A percentile compares a stretch with the other conserved stretches of the same genome.
Evolutionary conservation across 306 rosid species (phyloP).

Genomic region (Trifolium pratense): DNA sequence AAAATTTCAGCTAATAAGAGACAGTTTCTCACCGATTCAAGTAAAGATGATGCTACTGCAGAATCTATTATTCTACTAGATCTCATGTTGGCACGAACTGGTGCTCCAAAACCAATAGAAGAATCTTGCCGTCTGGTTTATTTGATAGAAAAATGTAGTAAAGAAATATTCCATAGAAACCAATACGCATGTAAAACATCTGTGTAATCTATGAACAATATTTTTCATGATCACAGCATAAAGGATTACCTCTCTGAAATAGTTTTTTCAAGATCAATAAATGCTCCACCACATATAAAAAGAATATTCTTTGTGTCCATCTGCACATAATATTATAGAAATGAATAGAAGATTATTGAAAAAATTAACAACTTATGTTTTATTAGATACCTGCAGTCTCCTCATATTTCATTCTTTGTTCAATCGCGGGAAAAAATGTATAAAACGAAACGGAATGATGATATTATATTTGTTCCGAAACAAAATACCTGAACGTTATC

Average conservation of each 20-base stretch:
- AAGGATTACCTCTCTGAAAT: slow-evolving; percentile 85
- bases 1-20: slow-evolving; percentile 20
- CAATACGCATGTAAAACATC: slow-evolving; percentile 14
- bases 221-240: slow-evolving; percentile 26
- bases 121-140: slow-evolving; percentile 91
- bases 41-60: slow-evolving; percentile 80
- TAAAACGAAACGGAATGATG: slow-evolving; percentile 11
- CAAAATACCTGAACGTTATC: slow-evolving; percentile 89
- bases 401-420: too few relatives aligned
- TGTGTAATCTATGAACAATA: slow-evolving; percentile 1
- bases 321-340: slow-evolving; percentile 55
- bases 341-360: slow-evolving; percentile 23
- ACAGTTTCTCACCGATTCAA: slow-evolving; percentile 72
- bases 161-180: not conserved
- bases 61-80: slow-evolving; percentile 63
- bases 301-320: slow-evolving; percentile 94
- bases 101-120: slow-evolving; percentile 97
- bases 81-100: slow-evolving; percentile 96
- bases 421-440: not conserved
- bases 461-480: slow-evolving; percentile 31
- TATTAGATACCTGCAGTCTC: too few relatives aligned
- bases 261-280: slow-evolving; percentile 93
- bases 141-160: slow-evolving; percentile 27
- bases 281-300: slow-evolving; percentile 97
- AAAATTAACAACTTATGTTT: not conserved